A percentile compares a stretch with the other conserved stretches of the same genome.
Conservation (phyloP, 208 protist genomes). For the Crithidia expoeki region DNA sequence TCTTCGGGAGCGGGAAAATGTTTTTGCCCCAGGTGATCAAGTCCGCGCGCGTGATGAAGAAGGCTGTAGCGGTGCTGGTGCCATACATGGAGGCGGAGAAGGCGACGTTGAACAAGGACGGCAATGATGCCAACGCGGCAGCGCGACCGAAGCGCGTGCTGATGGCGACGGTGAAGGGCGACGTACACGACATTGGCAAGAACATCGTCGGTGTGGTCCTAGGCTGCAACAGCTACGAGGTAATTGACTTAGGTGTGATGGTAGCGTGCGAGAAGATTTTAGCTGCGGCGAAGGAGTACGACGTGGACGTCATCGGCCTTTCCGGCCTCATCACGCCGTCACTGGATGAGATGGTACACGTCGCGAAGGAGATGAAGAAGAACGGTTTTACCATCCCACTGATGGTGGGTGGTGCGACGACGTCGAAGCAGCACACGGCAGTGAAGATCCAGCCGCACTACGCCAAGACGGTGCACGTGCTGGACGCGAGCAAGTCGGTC, state of each 20-base stretch:
- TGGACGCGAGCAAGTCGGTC: conserved; percentile 95
- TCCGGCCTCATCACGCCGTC: conserved; percentile 98
- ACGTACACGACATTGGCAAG: conserved; percentile 98
- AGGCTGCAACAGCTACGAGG: conserved; percentile 97
- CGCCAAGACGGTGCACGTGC: conserved; percentile 88
- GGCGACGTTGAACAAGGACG: conserved; percentile 25
- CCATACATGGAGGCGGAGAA: conserved; percentile 96
- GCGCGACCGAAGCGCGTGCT: conserved; percentile 68
- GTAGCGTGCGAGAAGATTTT: conserved; percentile 93
- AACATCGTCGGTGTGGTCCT: conserved; percentile 98
- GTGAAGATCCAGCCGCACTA: conserved; percentile 97
- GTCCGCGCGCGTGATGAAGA: conserved; percentile 97
- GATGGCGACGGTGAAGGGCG: conserved; percentile 97
- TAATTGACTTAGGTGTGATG: conserved; percentile 97
- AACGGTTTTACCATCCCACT: conserved; percentile 84
- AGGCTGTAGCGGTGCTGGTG: conserved; percentile 95
- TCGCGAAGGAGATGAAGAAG: conserved; percentile 95
- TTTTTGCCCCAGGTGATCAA: conserved; percentile 98
- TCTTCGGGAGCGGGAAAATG: conserved; percentile 98
- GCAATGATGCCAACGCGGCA: conserved; percentile 14
- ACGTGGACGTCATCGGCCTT: conserved; percentile 94
- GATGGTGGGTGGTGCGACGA: conserved; percentile 96
- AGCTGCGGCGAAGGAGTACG: conserved; percentile 68
- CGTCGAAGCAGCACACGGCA: conserved; percentile 96
- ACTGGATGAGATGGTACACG: conserved; percentile 96